Evolutionary conservation across 148 eudicot genomes (phyloP), one percentile per base, ranked within the genome.

Genomic region (Drosera capensis): DNA sequence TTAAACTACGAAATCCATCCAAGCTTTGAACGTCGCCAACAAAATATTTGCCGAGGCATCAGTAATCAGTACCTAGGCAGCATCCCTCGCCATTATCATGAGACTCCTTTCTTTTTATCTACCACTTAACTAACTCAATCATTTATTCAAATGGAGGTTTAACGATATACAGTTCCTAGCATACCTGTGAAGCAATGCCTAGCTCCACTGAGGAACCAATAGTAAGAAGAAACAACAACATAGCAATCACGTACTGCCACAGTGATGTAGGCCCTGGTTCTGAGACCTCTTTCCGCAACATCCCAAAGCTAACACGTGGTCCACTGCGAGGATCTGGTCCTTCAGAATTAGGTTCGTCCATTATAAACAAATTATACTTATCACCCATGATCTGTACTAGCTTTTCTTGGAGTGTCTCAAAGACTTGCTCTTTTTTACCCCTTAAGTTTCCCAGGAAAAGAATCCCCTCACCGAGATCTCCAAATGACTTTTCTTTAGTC

Each of bases 151-250:
- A n/a, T n/a, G n/a, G n/a, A n/a, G n/a, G n/a, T n/a, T n/a, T 28
- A 9, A 28, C 4, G 31, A 28, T 3, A 28, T 4, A 28, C 9
- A 9, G 31, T 3, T 28, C 31, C 4, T 28, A 3, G 31, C 9
- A 9, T 28, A 90, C 99, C 93, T 90, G 99, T 67, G 99, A 90
- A 63, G 99, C 99, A 54, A 90, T 84, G 49, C 99, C 99, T 35
- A 90, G 72, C 68, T 90, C 99, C 64, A 90, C 88, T 24, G 99
- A 84, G 40, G 99, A 90, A 65, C 99, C 99, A 50, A 78, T 74
- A 23, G 95, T 90, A 45, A 90, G 80, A 51, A 90, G 67, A 56
- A 90, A 84, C 60, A 90, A 63, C 65, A 90, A 51, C 40, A 90
- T 46, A 39, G 95, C 99, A 57, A 90, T 90, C 16, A 85, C 93